Evolutionary conservation across 2,329 filamentous ascomycete genomes (phyloP).

Genomic region (Aspergillus sp.): DNA sequence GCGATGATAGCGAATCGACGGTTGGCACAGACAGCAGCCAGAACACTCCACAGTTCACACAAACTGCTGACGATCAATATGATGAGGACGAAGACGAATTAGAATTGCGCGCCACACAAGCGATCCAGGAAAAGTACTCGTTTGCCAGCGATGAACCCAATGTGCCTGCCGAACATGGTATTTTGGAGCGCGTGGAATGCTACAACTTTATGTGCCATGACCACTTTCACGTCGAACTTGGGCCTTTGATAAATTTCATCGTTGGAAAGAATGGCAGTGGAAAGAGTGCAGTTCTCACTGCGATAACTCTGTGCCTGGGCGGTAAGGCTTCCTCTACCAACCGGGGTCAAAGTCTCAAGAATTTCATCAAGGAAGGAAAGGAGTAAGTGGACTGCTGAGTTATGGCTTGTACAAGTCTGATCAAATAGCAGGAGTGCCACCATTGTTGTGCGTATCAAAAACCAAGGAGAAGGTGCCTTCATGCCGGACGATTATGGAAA

Average conservation of each 20-base stretch:
- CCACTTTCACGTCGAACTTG: slow-evolving; percentile 76
- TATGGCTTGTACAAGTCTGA: slow-evolving; percentile 6
- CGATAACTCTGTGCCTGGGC: slow-evolving; percentile 89
- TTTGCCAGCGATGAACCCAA: slow-evolving; percentile 61
- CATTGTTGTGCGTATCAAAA: slow-evolving; percentile 84
- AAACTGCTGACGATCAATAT: slow-evolving; percentile 18
- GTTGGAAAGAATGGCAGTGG: slow-evolving; percentile 97
- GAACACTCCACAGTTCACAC: slow-evolving; percentile 13
- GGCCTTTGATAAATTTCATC: slow-evolving; percentile 95
- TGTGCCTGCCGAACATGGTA: slow-evolving; percentile 73
- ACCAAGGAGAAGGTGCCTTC: slow-evolving; percentile 80
- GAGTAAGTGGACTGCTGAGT: slow-evolving; percentile 54
- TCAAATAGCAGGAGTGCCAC: slow-evolving; percentile 47
- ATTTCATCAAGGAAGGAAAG: slow-evolving; percentile 83
- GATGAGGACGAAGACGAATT: slow-evolving; percentile 33
- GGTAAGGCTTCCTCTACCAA: slow-evolving; percentile 92
- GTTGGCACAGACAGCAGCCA: slow-evolving; percentile 21
- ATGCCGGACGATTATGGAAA: slow-evolving; percentile 78
- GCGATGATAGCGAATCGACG: slow-evolving; percentile 12
- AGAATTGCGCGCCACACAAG: slow-evolving; percentile 64
- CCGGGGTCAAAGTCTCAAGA: slow-evolving; percentile 83
- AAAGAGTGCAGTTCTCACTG: slow-evolving; percentile 93
- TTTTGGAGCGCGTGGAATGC: slow-evolving; percentile 83
- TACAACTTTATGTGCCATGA: slow-evolving; percentile 96
- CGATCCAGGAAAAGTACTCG: slow-evolving; percentile 51